Conservation (phyloP, 2,329 filamentous ascomycete species). For the Helminthosporium solani region DNA sequence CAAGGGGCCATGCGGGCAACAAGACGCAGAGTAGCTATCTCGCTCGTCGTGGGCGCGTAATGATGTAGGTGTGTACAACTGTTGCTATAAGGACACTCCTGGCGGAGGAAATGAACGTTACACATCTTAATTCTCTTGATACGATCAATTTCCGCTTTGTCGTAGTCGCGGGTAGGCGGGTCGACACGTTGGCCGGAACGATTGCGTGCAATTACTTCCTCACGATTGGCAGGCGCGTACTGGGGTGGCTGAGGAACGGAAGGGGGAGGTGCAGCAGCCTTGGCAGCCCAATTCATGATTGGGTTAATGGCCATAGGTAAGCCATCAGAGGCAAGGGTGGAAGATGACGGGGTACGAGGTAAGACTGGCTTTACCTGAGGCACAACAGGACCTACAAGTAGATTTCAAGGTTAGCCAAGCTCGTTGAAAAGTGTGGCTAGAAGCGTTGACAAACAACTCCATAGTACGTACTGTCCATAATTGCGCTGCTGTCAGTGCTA, state of each 20-base stretch:
- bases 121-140: conserved; percentile 64
- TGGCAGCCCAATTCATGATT: conserved; percentile 30
- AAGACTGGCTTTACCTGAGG: conserved; percentile 10
- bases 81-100: conserved; percentile 57
- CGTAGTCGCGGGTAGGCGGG: conserved; percentile 49
- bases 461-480: conserved; percentile 18
- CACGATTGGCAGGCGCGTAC: conserved; percentile 28
- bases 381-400: conserved; percentile 10
- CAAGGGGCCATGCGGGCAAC: conserved; percentile 66
- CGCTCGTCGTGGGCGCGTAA: conserved; percentile 55
- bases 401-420: background rate
- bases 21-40: conserved; percentile 56
- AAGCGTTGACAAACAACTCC: background rate
- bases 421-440: background rate
- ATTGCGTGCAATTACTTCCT: conserved; percentile 55
- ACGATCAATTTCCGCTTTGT: conserved; percentile 59
- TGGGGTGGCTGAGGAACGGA: conserved; percentile 17
- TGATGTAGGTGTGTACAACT: conserved; percentile 57
- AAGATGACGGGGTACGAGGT: conserved; percentile 31
- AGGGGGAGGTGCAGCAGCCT: conserved; percentile 38
- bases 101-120: conserved; percentile 61
- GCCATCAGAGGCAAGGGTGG: conserved; percentile 29
- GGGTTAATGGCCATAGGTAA: conserved; percentile 10
- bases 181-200: conserved; percentile 62
- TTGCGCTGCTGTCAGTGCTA: background rate